Conservation (phyloP, 1,139 yeast species). For the Saccharomyces hybrid region DNA sequence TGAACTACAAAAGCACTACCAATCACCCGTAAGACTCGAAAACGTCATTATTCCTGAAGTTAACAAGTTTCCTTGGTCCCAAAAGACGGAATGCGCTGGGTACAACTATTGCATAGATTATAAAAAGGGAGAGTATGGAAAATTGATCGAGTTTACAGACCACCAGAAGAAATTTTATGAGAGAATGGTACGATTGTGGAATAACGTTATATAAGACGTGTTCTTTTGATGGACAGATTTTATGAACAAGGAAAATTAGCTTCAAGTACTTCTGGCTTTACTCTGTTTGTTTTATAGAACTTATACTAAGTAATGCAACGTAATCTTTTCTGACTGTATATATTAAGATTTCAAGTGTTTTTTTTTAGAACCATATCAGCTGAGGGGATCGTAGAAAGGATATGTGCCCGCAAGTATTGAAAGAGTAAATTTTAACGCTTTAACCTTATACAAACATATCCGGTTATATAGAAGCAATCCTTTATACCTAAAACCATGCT, state of each 20-base stretch:
- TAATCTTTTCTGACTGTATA: too few relatives aligned
- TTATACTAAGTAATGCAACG: too few relatives aligned
- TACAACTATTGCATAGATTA: neutral
- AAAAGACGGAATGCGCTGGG: neutral
- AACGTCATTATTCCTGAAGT: neutral
- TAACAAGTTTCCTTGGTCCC: neutral
- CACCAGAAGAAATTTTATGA: neutral
- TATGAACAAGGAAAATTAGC: too few relatives aligned
- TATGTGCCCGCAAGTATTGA: too few relatives aligned
- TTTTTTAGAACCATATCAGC: too few relatives aligned
- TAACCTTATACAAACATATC: too few relatives aligned
- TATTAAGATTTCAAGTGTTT: too few relatives aligned
- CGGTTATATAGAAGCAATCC: too few relatives aligned
- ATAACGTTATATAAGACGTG: neutral
- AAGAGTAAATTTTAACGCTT: too few relatives aligned
- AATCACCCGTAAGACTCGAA: neutral
- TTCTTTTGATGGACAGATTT: neutral
- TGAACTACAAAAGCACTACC: neutral
- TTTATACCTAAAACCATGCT: too few relatives aligned
- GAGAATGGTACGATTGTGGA: neutral
- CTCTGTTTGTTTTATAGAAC: too few relatives aligned
- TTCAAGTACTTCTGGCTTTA: neutral
- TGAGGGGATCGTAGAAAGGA: too few relatives aligned
- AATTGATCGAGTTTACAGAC: neutral
- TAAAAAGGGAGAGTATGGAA: neutral